phyloP scores from a whole-genome alignment of 306 rosid species.

The Acacia melanoxylon region DNA sequence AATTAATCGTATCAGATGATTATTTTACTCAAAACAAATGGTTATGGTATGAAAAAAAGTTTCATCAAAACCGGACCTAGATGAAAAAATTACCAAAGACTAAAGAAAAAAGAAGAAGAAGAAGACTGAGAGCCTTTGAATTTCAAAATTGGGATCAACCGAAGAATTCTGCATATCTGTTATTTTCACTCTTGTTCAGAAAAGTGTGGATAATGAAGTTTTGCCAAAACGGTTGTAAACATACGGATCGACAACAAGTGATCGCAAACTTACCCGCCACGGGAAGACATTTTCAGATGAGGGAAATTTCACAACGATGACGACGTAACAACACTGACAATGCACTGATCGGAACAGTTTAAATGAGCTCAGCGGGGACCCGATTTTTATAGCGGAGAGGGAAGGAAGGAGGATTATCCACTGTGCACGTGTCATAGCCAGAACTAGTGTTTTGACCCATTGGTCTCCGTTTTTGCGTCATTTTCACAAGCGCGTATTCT shows the following conservation, averaged over 20 bases:
- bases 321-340: too few relatives aligned
- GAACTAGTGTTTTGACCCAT: background rate
- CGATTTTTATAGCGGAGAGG: conserved; percentile 22
- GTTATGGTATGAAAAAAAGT: background rate
- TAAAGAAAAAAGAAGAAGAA: too few relatives aligned
- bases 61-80: background rate
- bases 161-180: background rate
- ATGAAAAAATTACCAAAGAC: background rate
- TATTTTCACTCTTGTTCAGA: background rate
- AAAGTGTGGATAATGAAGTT: background rate
- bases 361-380: rapidly evolving
- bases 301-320: background rate
- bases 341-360: background rate
- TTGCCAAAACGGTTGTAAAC: background rate
- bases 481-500: background rate
- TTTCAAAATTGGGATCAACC: background rate
- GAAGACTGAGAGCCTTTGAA: background rate
- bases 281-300: conserved; percentile 7
- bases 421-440: conserved; percentile 42
- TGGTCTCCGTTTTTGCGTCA: background rate
- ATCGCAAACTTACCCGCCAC: background rate
- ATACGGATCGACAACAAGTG: background rate
- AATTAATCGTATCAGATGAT: background rate
- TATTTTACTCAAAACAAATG: background rate
- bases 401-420: background rate